Percentiles rank a stretch among this genome's conserved stretches.
Evolutionary conservation across 768 basidiomycete species (phyloP).

Genomic region (Suillus lakei): DNA sequence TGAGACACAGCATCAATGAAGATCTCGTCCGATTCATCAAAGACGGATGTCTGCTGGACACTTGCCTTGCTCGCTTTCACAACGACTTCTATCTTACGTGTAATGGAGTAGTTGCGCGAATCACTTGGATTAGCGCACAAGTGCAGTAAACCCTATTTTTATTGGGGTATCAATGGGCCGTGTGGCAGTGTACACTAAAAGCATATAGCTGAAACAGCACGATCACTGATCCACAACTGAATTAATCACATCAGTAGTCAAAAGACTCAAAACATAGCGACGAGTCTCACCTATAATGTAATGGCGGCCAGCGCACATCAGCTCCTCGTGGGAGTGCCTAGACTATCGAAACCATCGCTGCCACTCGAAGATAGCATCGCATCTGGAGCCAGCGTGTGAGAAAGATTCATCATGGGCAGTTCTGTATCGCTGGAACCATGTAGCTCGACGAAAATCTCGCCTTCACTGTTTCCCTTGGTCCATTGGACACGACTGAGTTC

Average conservation of each 20-base stretch:
- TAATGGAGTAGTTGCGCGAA: background rate
- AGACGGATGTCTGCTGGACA: background rate
- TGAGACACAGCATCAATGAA: background rate
- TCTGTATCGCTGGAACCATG: background rate
- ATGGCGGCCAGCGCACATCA: background rate
- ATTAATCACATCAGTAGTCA: background rate
- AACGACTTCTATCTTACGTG: background rate
- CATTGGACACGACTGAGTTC: constrained; percentile 47
- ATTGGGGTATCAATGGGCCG: background rate
- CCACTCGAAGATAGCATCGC: background rate
- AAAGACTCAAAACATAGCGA: background rate
- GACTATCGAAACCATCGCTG: background rate
- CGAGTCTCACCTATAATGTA: background rate
- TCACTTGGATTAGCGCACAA: background rate
- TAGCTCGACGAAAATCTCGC: constrained; percentile 30
- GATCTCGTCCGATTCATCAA: background rate
- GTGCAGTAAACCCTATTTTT: background rate
- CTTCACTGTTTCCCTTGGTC: constrained; percentile 37
- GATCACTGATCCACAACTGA: background rate
- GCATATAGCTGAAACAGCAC: background rate
- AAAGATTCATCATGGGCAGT: background rate
- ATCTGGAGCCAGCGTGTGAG: background rate
- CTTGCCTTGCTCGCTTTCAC: background rate
- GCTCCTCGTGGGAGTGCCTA: background rate
- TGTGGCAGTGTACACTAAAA: background rate